Evolutionary conservation across 257 asterid genomes (phyloP).

Genomic region (Solanum rostratum): DNA sequence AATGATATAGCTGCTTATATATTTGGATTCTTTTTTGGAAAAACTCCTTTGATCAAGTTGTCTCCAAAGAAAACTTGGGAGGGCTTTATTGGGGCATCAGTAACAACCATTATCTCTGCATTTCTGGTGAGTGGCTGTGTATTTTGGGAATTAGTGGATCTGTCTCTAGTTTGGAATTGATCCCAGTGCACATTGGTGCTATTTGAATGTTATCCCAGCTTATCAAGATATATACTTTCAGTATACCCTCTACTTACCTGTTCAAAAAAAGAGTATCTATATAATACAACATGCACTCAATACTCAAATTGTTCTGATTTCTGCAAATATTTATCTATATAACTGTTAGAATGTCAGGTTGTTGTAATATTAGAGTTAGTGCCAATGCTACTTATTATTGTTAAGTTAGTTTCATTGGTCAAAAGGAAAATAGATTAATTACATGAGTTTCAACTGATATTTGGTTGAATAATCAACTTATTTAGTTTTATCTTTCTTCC

Average conservation of each 20-base stretch:
- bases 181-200: neutral
- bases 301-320: neutral
- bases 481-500: neutral
- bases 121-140: constrained; percentile 42
- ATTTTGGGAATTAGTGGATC: neutral
- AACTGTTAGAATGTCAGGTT: neutral
- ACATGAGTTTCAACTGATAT: neutral
- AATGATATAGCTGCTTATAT: constrained; percentile 81
- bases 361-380: neutral
- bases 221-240: neutral
- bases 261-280: neutral
- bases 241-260: neutral
- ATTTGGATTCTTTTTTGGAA: constrained; percentile 82
- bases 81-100: constrained; percentile 90
- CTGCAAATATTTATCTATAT: neutral
- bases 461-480: too few species aligned
- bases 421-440: neutral
- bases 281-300: neutral
- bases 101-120: constrained; percentile 66
- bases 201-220: neutral
- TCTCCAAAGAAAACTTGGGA: constrained; percentile 96
- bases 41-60: constrained; percentile 76
- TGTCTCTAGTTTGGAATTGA: neutral
- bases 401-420: neutral
- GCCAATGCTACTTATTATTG: neutral